These are phyloP conservation scores for Metrosideros polymorpha DNA, from an alignment of 441 rosid genomes.

Conservation along the genomic window DNA sequence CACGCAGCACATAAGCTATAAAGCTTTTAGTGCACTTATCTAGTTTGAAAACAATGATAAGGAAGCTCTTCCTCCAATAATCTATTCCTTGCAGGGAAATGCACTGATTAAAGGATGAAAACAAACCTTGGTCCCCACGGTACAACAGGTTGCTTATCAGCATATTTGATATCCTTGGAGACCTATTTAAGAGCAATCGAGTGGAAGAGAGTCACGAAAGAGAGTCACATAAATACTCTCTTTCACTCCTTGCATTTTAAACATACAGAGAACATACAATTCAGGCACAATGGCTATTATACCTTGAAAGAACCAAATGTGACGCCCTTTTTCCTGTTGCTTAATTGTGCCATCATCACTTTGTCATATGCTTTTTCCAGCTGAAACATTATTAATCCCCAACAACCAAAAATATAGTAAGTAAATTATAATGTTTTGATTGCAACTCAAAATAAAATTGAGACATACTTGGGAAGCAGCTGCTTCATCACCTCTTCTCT, in stretches of 20 bases:
- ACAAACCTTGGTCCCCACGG: constrained; percentile 97
- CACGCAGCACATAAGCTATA: background rate
- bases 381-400: constrained; percentile 21
- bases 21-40: background rate
- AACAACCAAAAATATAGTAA: constrained; percentile 2
- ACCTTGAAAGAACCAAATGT: constrained; percentile 85
- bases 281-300: background rate
- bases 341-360: constrained; percentile 79
- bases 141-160: constrained; percentile 88
- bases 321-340: constrained; percentile 74
- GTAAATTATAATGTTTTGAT: background rate
- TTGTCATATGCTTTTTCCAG: constrained; percentile 96
- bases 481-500: constrained; percentile 67
- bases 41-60: background rate
- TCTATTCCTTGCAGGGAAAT: background rate
- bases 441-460: background rate
- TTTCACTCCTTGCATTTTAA: background rate
- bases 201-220: background rate
- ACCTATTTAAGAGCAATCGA: constrained; percentile 30
- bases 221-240: background rate
- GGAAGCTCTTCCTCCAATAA: background rate
- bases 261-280: constrained; percentile 1
- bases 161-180: constrained; percentile 88
- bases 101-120: background rate
- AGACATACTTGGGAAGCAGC: constrained; percentile 38